Conservation (phyloP, 139 green algal genomes). For the Parachlorella kessleri region DNA sequence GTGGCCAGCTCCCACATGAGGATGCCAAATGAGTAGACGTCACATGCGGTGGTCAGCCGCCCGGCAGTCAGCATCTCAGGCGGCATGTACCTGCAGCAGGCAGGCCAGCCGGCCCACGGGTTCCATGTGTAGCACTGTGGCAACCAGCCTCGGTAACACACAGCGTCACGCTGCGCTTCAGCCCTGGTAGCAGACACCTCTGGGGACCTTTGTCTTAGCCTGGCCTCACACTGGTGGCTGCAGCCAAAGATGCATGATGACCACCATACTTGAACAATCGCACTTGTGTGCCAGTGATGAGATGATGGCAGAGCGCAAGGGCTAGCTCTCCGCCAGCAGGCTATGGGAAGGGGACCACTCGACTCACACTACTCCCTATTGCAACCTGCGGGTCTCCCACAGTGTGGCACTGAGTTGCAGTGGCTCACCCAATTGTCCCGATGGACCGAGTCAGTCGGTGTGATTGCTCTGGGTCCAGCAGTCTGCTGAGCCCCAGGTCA, state of each 20-base stretch:
- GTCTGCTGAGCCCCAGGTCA: not conserved
- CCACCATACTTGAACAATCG: not conserved
- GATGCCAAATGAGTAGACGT: conserved; percentile 23
- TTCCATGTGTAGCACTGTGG: not conserved
- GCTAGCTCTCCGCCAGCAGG: not conserved
- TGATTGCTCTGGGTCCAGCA: not conserved
- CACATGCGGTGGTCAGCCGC: not conserved
- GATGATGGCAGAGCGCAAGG: too few species aligned
- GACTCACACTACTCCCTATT: not conserved
- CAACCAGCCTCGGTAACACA: not conserved
- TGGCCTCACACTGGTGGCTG: not conserved
- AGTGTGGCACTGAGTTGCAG: not conserved
- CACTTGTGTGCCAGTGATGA: not conserved
- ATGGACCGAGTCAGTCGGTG: not conserved
- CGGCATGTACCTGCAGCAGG: conserved; percentile 51
- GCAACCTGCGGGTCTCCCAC: not conserved
- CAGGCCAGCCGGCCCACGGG: too few species aligned
- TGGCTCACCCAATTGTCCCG: not conserved
- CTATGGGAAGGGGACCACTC: not conserved
- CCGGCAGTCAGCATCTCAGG: not conserved
- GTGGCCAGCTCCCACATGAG: conserved; percentile 30
- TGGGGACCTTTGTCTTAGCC: not conserved
- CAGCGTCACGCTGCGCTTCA: not conserved
- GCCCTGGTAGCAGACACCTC: too few species aligned
- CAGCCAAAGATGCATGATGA: not conserved